Evolutionary conservation across 176 grass and related monocot genomes (phyloP).

Genomic region (Cocos nucifera): DNA sequence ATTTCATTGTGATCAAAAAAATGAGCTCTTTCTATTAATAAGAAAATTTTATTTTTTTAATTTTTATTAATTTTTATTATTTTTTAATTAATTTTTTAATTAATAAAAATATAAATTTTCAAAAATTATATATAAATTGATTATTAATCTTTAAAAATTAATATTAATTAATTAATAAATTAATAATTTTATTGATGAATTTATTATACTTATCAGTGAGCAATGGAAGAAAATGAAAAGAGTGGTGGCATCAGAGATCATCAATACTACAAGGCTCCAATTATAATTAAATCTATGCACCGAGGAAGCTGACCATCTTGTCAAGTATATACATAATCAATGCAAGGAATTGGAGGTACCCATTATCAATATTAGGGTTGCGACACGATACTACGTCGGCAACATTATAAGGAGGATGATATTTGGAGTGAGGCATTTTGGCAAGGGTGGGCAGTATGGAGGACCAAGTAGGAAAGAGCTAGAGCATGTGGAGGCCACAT

Average conservation of each 20-base stretch:
- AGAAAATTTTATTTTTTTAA: too few species aligned
- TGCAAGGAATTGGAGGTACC: background rate
- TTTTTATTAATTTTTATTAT: too few species aligned
- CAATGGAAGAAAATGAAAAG: slow-evolving; percentile 69
- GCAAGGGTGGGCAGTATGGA: background rate
- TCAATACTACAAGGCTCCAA: slow-evolving; percentile 21
- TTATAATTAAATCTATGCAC: background rate
- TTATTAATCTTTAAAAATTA: too few species aligned
- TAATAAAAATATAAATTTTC: too few species aligned
- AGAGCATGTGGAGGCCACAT: slow-evolving; percentile 31
- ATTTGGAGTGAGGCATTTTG: slow-evolving; percentile 31
- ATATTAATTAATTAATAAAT: too few species aligned
- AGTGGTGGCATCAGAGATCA: slow-evolving; percentile 28
- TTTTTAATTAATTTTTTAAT: too few species aligned
- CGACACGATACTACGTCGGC: slow-evolving; percentile 20
- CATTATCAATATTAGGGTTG: slow-evolving; percentile 27
- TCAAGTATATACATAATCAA: slow-evolving; percentile 18
- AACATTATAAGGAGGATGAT: slow-evolving; percentile 34
- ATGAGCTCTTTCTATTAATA: too few species aligned
- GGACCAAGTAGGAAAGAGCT: slow-evolving; percentile 20
- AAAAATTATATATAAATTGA: too few species aligned
- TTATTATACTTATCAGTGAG: too few species aligned
- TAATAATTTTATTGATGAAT: too few species aligned
- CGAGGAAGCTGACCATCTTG: slow-evolving; percentile 39
- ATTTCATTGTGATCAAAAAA: too few species aligned